phyloP scores from a whole-genome alignment of 2,329 filamentous ascomycete genomes.

The Nectriaceae sp. region DNA sequence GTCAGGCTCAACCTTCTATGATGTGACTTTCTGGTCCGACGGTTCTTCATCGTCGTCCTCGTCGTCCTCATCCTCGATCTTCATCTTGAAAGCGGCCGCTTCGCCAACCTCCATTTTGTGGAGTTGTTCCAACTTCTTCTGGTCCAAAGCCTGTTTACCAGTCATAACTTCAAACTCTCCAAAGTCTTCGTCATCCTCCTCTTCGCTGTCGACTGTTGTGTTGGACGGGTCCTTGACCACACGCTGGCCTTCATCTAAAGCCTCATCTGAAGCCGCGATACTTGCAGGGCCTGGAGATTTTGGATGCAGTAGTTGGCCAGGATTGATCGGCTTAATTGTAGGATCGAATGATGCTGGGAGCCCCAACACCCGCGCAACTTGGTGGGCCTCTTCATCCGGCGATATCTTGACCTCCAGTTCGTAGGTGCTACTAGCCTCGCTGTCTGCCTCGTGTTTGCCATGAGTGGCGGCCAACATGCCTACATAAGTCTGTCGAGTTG shows the following conservation, averaged over 20 bases:
- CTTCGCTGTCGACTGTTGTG: constrained; percentile 43
- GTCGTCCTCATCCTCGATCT: constrained; percentile 40
- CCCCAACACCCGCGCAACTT: constrained; percentile 63
- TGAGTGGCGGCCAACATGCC: constrained; percentile 70
- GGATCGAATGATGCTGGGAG: constrained; percentile 65
- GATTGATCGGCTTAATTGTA: constrained; percentile 59
- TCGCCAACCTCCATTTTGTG: constrained; percentile 63
- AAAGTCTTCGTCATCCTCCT: constrained; percentile 41
- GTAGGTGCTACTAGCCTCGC: constrained; percentile 53
- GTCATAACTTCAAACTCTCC: constrained; percentile 49
- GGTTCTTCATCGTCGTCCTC: constrained; percentile 37
- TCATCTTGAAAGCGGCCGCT: constrained; percentile 50
- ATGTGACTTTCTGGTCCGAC: constrained; percentile 27
- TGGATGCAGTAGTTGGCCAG: constrained; percentile 13
- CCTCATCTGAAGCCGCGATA: constrained; percentile 12
- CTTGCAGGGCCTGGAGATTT: constrained; percentile 19
- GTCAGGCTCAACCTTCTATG: constrained; percentile 32
- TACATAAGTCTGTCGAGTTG: constrained; percentile 73
- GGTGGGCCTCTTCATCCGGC: constrained; percentile 64
- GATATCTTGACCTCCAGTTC: constrained; percentile 57
- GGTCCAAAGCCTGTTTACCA: constrained; percentile 45
- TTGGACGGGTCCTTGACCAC: constrained; percentile 32
- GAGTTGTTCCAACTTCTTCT: constrained; percentile 51
- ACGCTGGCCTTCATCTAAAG: constrained; percentile 19
- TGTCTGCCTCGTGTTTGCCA: constrained; percentile 60